A percentile compares a stretch with the other conserved stretches of the same genome.
Evolutionary conservation across 768 basidiomycete species (phyloP).

Genomic region (Trametes villosa): DNA sequence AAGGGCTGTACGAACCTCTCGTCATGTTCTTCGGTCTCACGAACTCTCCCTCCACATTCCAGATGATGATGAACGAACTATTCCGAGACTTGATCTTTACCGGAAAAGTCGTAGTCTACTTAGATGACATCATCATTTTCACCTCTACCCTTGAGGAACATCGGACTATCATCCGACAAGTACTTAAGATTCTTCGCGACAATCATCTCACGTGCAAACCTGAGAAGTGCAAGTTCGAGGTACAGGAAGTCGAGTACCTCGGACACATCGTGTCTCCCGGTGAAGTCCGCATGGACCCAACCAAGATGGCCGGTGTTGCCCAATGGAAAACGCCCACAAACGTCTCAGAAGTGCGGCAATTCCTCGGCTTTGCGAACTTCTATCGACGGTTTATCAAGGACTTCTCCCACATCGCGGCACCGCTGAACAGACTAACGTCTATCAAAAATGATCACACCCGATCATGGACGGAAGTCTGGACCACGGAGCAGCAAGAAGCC

Average conservation of each 20-base stretch:
- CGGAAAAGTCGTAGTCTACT: constrained; percentile 46
- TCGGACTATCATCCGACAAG: constrained; percentile 19
- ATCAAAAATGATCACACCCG: too few species aligned
- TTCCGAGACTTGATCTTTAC: constrained; percentile 37
- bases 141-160: constrained; percentile 26
- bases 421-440: constrained; percentile 24
- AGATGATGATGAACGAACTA: constrained; percentile 38
- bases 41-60: constrained; percentile 45
- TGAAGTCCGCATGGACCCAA: constrained; percentile 37
- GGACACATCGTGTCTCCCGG: constrained; percentile 34
- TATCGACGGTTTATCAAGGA: constrained; percentile 36
- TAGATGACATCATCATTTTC: constrained; percentile 45
- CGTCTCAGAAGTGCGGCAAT: constrained; percentile 29
- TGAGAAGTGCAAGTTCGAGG: constrained; percentile 42
- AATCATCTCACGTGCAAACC: constrained; percentile 42
- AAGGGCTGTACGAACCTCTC: constrained; percentile 43
- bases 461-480: constrained; percentile 7
- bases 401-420: constrained; percentile 33
- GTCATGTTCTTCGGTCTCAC: constrained; percentile 45
- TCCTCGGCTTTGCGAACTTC: constrained; percentile 38
- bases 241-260: constrained; percentile 35
- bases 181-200: constrained; percentile 34
- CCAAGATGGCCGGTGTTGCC: constrained; percentile 36
- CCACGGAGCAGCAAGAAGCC: not conserved
- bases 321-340: constrained; percentile 35